Evolutionary conservation across 257 asterid genomes (phyloP).

Genomic region (Gentiana dahurica): DNA sequence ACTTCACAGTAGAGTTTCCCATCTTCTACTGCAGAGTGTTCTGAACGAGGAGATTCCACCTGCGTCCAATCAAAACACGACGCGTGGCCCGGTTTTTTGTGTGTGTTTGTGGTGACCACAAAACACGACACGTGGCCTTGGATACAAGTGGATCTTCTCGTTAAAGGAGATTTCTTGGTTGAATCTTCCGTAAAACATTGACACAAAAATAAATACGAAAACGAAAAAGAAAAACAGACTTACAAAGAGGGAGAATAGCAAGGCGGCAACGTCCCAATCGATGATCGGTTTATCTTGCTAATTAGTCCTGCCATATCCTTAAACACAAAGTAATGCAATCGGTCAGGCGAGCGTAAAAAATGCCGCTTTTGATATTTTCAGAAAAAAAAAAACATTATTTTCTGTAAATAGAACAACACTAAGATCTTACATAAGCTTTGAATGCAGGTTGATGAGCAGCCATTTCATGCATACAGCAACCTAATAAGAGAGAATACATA

Average conservation of each 20-base stretch:
- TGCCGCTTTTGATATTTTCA: background rate
- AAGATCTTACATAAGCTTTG: slow-evolving; percentile 80
- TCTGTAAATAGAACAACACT: background rate
- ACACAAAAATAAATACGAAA: no score
- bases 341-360: background rate
- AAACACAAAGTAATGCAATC: slow-evolving; percentile 12
- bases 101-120: no score
- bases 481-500: slow-evolving; percentile 23
- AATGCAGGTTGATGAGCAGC: slow-evolving; percentile 99
- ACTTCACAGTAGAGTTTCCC: no score
- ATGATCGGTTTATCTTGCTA: slow-evolving; percentile 92
- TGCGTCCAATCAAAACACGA: no score
- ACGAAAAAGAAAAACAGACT: slow-evolving; percentile 21
- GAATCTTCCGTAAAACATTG: no score
- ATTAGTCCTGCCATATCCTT: slow-evolving; percentile 99
- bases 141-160: no score
- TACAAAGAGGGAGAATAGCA: slow-evolving; percentile 93
- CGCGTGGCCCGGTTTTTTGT: no score
- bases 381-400: background rate
- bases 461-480: slow-evolving; percentile 98
- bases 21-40: no score
- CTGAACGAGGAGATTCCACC: no score
- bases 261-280: slow-evolving; percentile 93
- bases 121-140: no score
- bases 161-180: no score